Conservation (phyloP, 1,284 basidiomycete genomes). For the Golubevia pallescens region DNA sequence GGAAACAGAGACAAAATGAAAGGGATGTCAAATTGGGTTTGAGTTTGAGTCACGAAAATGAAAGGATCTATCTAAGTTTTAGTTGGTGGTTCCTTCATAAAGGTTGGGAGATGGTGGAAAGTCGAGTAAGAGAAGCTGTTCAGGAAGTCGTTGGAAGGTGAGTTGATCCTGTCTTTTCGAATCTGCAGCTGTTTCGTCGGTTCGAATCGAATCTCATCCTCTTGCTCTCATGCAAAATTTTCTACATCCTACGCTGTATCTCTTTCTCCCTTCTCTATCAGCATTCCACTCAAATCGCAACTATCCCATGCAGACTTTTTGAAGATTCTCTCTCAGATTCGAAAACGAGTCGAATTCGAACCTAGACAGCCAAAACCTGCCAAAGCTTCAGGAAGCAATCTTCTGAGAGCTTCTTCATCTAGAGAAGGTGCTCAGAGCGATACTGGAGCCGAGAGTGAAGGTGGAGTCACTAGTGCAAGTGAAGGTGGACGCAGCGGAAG, state of each 20-base stretch:
- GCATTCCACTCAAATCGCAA: conserved; percentile 79
- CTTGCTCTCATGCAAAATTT: conserved; percentile 7
- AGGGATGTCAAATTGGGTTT: conserved; percentile 30
- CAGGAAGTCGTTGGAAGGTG: conserved; percentile 81
- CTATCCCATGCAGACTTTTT: conserved; percentile 75
- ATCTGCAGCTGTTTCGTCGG: conserved; percentile 8
- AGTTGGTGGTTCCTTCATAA: conserved; percentile 90
- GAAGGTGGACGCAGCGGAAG: not conserved
- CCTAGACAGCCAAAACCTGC: conserved; percentile 11
- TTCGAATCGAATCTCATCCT: not conserved
- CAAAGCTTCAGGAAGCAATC: not conserved
- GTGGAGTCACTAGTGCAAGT: conserved; percentile 70
- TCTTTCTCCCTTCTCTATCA: conserved; percentile 48
- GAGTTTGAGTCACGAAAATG: conserved; percentile 69
- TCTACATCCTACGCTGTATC: not conserved
- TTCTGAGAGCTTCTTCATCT: conserved; percentile 1
- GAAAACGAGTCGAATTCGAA: conserved; percentile 73
- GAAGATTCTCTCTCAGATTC: conserved; percentile 74
- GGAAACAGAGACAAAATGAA: conserved; percentile 64
- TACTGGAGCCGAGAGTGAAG: conserved; percentile 72
- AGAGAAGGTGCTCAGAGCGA: conserved; percentile 66
- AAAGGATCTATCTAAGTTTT: conserved; percentile 80
- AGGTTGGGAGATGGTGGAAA: conserved; percentile 82
- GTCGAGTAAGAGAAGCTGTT: conserved; percentile 75
- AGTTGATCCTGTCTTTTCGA: conserved; percentile 48